Evolutionary conservation across 2,329 filamentous ascomycete species (phyloP).

Genomic region (Ophiocordyceps camponoti-leonardi): DNA sequence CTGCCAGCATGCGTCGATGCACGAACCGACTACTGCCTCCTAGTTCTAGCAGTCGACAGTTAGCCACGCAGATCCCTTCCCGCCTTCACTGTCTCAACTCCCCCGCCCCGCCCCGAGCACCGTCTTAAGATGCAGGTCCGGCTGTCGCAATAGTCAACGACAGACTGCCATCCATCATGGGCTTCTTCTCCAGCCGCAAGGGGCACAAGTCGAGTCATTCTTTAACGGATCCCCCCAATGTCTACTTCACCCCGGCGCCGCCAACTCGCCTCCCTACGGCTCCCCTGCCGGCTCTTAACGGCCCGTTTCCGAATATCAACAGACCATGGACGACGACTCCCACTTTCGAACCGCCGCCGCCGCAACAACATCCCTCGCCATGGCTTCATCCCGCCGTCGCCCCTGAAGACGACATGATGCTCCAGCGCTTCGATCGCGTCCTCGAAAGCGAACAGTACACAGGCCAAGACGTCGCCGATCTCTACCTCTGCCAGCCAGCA

Average conservation of each 20-base stretch:
- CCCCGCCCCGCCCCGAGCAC: background rate
- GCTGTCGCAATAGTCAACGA: background rate
- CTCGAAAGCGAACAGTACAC: constrained; percentile 45
- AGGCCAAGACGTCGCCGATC: constrained; percentile 32
- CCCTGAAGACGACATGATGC: background rate
- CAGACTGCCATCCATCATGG: background rate
- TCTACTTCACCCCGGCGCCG: background rate
- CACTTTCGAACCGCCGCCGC: background rate
- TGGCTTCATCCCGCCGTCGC: background rate
- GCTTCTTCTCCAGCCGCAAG: background rate
- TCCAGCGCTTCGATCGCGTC: constrained; percentile 42
- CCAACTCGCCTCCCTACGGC: background rate
- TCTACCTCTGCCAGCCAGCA: constrained; percentile 23
- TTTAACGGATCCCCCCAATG: background rate
- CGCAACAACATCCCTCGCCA: background rate
- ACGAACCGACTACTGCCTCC: background rate
- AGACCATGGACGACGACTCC: background rate
- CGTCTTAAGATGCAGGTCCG: background rate
- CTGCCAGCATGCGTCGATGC: background rate
- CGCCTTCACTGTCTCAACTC: background rate
- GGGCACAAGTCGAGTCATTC: background rate
- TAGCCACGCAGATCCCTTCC: background rate
- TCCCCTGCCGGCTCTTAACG: background rate
- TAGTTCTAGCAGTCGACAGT: background rate
- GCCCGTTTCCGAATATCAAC: background rate